Conservation (phyloP, 2,329 filamentous ascomycete species). For the Thielaviopsis ethacetica region DNA sequence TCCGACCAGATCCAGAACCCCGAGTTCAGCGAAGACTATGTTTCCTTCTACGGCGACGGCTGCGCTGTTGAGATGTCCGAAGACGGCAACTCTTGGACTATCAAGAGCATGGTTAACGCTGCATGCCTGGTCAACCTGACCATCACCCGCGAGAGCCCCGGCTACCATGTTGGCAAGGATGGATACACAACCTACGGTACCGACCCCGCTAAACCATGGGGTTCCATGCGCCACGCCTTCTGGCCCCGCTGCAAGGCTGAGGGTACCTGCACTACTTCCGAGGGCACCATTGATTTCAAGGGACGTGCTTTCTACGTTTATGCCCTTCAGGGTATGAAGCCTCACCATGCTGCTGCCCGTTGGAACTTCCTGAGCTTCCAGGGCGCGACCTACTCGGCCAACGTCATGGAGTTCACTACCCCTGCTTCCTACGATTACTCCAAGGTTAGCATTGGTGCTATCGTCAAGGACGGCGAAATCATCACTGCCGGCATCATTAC, state of each 20-base stretch:
- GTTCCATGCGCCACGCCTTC: constrained; percentile 78
- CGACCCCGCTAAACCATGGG: constrained; percentile 76
- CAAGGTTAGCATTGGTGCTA: constrained; percentile 63
- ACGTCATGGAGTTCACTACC: constrained; percentile 93
- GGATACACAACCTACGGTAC: constrained; percentile 78
- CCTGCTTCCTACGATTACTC: constrained; percentile 85
- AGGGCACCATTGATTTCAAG: constrained; percentile 66
- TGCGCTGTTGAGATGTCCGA: constrained; percentile 73
- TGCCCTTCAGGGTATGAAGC: constrained; percentile 96
- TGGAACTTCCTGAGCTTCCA: constrained; percentile 97
- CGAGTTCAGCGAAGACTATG: constrained; percentile 71
- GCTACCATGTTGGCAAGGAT: constrained; percentile 70
- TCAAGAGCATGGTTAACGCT: constrained; percentile 80
- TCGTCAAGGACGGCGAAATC: constrained; percentile 68
- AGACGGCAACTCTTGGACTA: constrained; percentile 65
- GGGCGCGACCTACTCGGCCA: constrained; percentile 66
- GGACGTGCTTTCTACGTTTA: constrained; percentile 68
- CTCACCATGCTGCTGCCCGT: constrained; percentile 77
- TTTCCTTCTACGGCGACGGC: constrained; percentile 72
- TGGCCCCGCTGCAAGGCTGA: constrained; percentile 78
- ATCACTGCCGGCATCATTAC: constrained; percentile 53
- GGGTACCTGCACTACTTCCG: constrained; percentile 69
- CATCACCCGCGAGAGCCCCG: constrained; percentile 58
- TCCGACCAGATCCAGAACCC: constrained; percentile 63
- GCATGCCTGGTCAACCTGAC: constrained; percentile 73